Evolutionary conservation across 2,329 filamentous ascomycete species (phyloP), one percentile per base, ranked within the genome.

Genomic region (Colletotrichum sp.): DNA sequence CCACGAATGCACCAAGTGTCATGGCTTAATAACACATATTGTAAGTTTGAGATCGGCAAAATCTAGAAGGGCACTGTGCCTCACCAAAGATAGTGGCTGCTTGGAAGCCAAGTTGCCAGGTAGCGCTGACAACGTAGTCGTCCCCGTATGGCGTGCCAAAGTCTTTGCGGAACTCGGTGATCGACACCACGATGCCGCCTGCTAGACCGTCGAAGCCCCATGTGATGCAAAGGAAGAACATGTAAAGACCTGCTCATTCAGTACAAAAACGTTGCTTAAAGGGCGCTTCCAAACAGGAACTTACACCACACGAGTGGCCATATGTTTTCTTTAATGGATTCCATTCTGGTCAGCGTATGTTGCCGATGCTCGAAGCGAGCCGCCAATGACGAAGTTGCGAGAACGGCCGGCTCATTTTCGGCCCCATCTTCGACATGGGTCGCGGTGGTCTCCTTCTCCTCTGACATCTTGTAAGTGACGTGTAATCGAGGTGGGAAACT

Each of bases 61-160:
- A 28, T 57, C 13, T 24, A 6, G 52, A 57, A 57, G 52, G 9
- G 21, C 26, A 28, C 1, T 15, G 24, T 5, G 24, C 2, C 52
- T 28, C 26, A 57, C 80, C 81, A 39, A 85, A 84, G 77, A 85
- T 82, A 2, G 83, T 85, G 21, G 84, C 81, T 21, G 84, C 86
- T 34, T 82, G 82, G 72, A 86, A 87, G 6, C 83, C 85, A 18
- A 81, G 81, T 74, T 87, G 84, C 85, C 85, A 87, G 32, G 83
- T 81, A 16, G 85, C 82, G 21, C 82, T 76, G 12, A 87, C 78
- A 9, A 85, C 84, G 79, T 84, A 87, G 39, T 79, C 79, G 2
- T 80, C 84, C 3, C 82, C 82, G 69, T 81, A 85, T 9, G 75
- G 69, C 65, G 80, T 79, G 6, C 85, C 86, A 78, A 87, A 87